Percentiles rank a stretch among this genome's conserved stretches.
Evolutionary conservation across 257 asterid species (phyloP).

Genomic region (Gentiana macrophylla): DNA sequence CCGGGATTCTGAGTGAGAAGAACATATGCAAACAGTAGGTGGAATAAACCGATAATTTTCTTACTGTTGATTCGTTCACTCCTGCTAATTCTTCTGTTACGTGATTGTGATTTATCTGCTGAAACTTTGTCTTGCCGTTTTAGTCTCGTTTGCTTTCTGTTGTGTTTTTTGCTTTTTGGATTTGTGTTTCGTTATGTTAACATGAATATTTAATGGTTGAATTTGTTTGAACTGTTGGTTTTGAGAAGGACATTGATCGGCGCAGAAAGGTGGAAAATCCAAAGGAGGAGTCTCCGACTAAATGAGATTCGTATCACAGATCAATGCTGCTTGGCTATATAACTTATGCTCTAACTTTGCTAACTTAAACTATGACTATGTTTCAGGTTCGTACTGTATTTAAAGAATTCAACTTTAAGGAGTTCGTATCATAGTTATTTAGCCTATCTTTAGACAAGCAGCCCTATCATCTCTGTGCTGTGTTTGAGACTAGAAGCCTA

Average conservation of each 20-base stretch:
- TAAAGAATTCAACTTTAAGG: no score
- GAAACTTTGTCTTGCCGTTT: not conserved
- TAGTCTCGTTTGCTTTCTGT: not conserved
- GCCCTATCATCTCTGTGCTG: no score
- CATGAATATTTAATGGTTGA: not conserved
- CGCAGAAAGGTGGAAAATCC: constrained; percentile 67
- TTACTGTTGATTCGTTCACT: no score
- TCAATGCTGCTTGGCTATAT: constrained; percentile 66
- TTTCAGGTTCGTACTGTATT: constrained; percentile 23
- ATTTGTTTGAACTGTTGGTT: not conserved
- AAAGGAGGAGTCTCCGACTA: constrained; percentile 44
- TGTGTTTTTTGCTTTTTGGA: not conserved
- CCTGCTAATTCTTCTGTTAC: not conserved
- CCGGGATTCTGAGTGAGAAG: no score
- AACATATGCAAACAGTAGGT: no score
- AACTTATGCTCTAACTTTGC: constrained; percentile 29
- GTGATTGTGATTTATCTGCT: not conserved
- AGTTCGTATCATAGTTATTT: no score
- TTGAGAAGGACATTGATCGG: constrained; percentile 42
- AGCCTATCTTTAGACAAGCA: no score
- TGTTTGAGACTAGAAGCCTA: no score
- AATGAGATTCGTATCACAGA: constrained; percentile 72
- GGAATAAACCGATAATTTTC: no score
- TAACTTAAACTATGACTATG: constrained; percentile 15
- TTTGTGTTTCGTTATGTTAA: not conserved